Evolutionary conservation across 225 moss, liverwort and hornwort species (phyloP).

Genomic region (Takakia lepidozioides): DNA sequence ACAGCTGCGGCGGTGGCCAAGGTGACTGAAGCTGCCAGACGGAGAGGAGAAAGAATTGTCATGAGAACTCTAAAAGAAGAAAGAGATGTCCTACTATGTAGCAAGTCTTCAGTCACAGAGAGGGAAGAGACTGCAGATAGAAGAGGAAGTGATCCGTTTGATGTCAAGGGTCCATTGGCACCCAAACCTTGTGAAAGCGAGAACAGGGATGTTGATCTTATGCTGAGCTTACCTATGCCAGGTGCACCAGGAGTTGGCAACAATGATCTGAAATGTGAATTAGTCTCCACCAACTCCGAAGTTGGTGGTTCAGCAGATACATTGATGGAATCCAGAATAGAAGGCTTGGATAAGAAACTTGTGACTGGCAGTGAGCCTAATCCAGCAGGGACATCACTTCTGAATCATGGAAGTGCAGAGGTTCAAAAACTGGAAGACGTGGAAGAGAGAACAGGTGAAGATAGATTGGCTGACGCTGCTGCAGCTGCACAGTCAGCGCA

Average conservation of each 20-base stretch:
- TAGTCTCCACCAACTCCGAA: no score
- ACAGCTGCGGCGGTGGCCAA: conserved; percentile 51
- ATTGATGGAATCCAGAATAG: no score
- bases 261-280: no score
- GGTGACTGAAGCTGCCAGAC: conserved; percentile 55
- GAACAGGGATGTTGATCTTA: conserved; percentile 1
- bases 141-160: background rate
- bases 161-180: background rate
- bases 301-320: no score
- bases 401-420: conserved; percentile 9
- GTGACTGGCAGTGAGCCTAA: no score
- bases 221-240: background rate
- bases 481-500: conserved; percentile 96
- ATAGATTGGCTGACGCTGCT: conserved; percentile 82
- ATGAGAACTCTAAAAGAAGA: conserved; percentile 24
- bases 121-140: background rate
- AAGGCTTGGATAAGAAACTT: no score
- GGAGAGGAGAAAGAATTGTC: conserved; percentile 55
- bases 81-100: conserved; percentile 2
- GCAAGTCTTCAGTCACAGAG: background rate
- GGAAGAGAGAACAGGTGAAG: conserved; percentile 62
- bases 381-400: background rate
- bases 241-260: no score
- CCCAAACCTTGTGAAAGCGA: background rate
- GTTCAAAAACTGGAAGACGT: conserved; percentile 10